These are phyloP conservation scores for Bolboschoenus planiculmis DNA, from an alignment of 176 grass and related monocot species.

Conservation along the genomic window DNA sequence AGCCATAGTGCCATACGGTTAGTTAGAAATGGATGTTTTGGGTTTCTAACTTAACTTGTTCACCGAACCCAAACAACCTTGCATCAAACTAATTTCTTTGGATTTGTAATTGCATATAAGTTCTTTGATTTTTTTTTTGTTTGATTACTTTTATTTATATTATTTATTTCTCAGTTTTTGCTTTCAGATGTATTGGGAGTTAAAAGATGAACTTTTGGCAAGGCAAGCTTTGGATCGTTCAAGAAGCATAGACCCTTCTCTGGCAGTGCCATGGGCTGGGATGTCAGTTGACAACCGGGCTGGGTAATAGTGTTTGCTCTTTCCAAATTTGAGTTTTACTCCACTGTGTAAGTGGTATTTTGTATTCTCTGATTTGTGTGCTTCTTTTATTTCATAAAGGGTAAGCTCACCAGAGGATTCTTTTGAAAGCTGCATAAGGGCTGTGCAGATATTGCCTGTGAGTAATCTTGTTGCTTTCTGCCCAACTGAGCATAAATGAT, in stretches of 20 bases:
- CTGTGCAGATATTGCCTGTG: constrained; percentile 90
- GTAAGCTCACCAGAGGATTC: constrained; percentile 43
- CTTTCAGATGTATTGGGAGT: constrained; percentile 73
- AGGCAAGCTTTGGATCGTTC: constrained; percentile 83
- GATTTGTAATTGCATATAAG: constrained; percentile 6
- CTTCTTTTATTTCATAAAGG: constrained; percentile 39
- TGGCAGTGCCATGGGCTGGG: constrained; percentile 95
- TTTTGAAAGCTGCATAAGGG: constrained; percentile 86
- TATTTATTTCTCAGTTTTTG: constrained; percentile 22
- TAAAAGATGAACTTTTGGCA: constrained; percentile 66
- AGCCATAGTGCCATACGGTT: not conserved
- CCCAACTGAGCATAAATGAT: not conserved
- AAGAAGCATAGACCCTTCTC: constrained; percentile 89
- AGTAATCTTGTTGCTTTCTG: constrained; percentile 30
- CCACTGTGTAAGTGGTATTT: not conserved
- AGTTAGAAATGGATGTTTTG: not conserved
- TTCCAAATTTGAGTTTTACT: not conserved
- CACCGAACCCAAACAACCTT: not conserved
- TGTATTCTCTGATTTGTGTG: constrained; percentile 26
- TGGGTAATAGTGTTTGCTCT: constrained; percentile 9
- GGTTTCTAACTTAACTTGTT: not conserved
- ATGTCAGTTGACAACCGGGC: constrained; percentile 55
- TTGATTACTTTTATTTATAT: constrained; percentile 17
- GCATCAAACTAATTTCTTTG: constrained; percentile 3
- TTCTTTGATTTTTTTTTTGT: constrained; percentile 20